Evolutionary conservation across 1,284 basidiomycete genomes (phyloP), one percentile per base, ranked within the genome.

Genomic region (Cutaneotrichosporon cyanovorans): DNA sequence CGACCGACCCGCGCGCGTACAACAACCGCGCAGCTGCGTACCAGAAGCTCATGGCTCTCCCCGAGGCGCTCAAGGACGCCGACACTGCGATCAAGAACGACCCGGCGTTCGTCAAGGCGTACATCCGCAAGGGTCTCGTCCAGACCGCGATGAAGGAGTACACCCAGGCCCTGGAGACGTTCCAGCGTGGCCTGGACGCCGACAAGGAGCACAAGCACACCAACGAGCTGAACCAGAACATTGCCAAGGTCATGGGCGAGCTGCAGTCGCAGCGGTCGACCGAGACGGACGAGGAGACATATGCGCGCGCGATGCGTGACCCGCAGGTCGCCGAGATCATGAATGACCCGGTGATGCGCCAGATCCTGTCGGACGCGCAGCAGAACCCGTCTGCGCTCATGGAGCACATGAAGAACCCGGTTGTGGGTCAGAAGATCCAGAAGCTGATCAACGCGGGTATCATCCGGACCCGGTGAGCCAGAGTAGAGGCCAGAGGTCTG

Each of bases 1-100:
- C 95, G 35, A 68, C 73, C 28, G 93, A 99, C 65, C 81, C 95
- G 10, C 78, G 85, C 56, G 90, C 87, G 14, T 98, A 95, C 77
- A 97, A 92, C 66, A 99, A 99, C 76, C 84, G 95, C 46, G 89
- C 95, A 15, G 86, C 90, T 25, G 92, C 91, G 18, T 97, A 97
- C 75, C 90, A 86, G 69, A 98, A 98, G 75, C 81, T 99, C 22
- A 79, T 80, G 32, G 95, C 95, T 2, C 73, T 97, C 18, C 87
- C 92, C 10, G 95, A 99, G 70, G 95, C 93, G 2, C 78, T 98
- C 63, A 97, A 97, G 73, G 95, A 99, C 65, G 84, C 83, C 22
- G 83, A 99, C 46, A 81, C 87, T 68, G 92, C 95, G 18, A 93
- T 98, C 76, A 84, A 84, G 71, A 80, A 87, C 39, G 93, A 98